Base-by-base conservation (phyloP, 176 grass and related monocot genomes). In the Paspalum vaginatum region DNA sequence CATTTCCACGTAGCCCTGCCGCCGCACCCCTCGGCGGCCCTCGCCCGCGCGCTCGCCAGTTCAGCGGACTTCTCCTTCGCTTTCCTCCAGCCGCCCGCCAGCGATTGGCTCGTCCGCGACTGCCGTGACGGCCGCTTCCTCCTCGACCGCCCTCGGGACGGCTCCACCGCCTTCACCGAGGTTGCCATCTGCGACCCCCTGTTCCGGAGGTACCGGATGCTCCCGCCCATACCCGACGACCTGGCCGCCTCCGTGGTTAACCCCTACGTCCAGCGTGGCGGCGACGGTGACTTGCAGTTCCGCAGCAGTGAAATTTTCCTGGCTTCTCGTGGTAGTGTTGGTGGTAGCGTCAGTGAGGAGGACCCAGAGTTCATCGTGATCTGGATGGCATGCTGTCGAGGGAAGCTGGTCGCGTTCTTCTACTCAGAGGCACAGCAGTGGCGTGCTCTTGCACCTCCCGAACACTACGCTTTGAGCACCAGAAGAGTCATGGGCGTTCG, bases 251-350 rank as follows among this genome's bases (percentile, higher is more conserved):
- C 86, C 32, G 80, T 88, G 14, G 80, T 60, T 1, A 83, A 74
- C 11, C 85, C 86, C 21, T 88, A 88, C 60, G 42, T 88, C 11
- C 75, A 83, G 80, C 59, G 67, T 27, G 59, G 80, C 21, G 80
- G 80, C 15, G 86, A 83, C 5, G 86, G 68, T 8, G 42, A 70
- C 0, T 61, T 73, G n/a, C 68, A 88, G 6, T 79, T 80, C 5
- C 86, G 86, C 50, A 83, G 80, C 50, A 79, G 76, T 39, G 80
- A 88, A 38, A 88, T 88, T 27, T 88, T 88, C 75, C 75, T 88
- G 42, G 80, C 61, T 44, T 65, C 80, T 24, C 27, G 61, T n/a
- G n/a, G n/a, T 47, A 37, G 25, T 6, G 13, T 4, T 2, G 18
- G 11, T 5, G 40, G 50, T 0, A 9, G 6, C 4, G 27, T 18